Percentiles rank a stretch among this genome's conserved stretches.
These are phyloP conservation scores for Phycomyces blakesleeanus DNA, from an alignment of 192 early-diverging fungal genomes.

Conservation along the genomic window DNA sequence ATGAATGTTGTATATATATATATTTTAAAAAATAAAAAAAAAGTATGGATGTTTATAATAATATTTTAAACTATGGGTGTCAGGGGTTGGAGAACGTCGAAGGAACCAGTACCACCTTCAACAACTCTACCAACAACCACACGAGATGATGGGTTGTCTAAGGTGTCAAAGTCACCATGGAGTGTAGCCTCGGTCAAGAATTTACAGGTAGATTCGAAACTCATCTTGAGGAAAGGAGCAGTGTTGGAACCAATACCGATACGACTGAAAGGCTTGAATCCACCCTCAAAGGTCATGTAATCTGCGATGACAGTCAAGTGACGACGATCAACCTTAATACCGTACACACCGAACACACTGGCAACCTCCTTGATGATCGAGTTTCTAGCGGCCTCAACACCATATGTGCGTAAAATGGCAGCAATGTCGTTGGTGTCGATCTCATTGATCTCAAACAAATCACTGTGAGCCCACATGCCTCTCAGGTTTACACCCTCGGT, in stretches of 20 bases:
- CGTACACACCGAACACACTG: conserved; percentile 89
- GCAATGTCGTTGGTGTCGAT: conserved; percentile 97
- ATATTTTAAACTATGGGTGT: background rate
- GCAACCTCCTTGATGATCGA: conserved; percentile 92
- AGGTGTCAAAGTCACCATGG: conserved; percentile 82
- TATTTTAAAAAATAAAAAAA: too few species aligned
- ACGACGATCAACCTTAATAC: conserved; percentile 90
- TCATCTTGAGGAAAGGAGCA: conserved; percentile 96
- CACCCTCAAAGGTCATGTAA: conserved; percentile 99
- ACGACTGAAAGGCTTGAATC: conserved; percentile 97
- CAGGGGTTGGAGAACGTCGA: conserved; percentile 75
- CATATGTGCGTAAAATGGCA: conserved; percentile 89
- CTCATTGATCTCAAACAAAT: conserved; percentile 79
- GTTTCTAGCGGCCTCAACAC: conserved; percentile 93
- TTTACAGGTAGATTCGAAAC: conserved; percentile 92
- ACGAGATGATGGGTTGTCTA: conserved; percentile 88
- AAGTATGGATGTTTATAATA: too few species aligned
- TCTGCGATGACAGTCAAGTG: conserved; percentile 97
- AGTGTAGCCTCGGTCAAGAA: conserved; percentile 92
- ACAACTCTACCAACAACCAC: conserved; percentile 94
- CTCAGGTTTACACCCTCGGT: conserved; percentile 90
- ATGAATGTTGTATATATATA: too few species aligned
- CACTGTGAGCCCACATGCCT: conserved; percentile 81
- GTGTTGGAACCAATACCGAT: conserved; percentile 90
- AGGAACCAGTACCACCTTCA: conserved; percentile 88